Percentiles rank a stretch among this genome's conserved stretches.
Conservation (phyloP, 1,284 basidiomycete genomes). For the Malassezia furfur region DNA sequence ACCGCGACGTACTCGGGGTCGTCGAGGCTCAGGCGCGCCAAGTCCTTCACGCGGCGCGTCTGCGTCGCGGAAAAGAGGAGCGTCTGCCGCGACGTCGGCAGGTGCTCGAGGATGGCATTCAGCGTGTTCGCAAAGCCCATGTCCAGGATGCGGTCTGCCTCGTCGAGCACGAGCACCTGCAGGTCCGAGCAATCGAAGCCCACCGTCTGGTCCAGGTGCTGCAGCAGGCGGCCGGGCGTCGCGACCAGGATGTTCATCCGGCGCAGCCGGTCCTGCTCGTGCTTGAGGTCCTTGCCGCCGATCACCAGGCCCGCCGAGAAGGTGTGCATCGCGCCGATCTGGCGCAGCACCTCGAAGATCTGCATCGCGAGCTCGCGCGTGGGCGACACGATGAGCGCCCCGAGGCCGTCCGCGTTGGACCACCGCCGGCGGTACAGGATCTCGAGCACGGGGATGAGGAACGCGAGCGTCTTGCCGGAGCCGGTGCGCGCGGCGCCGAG, state of each 20-base stretch:
- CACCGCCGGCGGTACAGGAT: constrained; percentile 64
- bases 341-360: constrained; percentile 88
- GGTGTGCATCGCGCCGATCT: constrained; percentile 77
- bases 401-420: constrained; percentile 73
- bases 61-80: constrained; percentile 94
- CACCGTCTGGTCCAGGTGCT: constrained; percentile 96
- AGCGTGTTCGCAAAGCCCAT: constrained; percentile 87
- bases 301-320: constrained; percentile 94
- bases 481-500: constrained; percentile 70
- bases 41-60: constrained; percentile 76
- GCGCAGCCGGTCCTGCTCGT: constrained; percentile 66
- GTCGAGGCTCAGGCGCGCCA: constrained; percentile 79
- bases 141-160: constrained; percentile 91
- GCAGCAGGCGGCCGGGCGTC: constrained; percentile 84
- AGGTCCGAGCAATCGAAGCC: constrained; percentile 85
- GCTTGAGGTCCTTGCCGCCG: constrained; percentile 89
- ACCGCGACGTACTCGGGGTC: constrained; percentile 67
- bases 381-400: constrained; percentile 86
- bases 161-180: constrained; percentile 89
- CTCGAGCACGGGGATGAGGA: constrained; percentile 68
- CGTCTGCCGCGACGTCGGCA: constrained; percentile 60
- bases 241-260: constrained; percentile 97
- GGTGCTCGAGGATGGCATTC: constrained; percentile 78
- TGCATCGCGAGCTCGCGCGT: constrained; percentile 92
- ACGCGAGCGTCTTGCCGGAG: constrained; percentile 73